Evolutionary conservation across 2,329 filamentous ascomycete species (phyloP), one percentile per base, ranked within the genome.

Genomic region (Teratosphaeria zuluensis): DNA sequence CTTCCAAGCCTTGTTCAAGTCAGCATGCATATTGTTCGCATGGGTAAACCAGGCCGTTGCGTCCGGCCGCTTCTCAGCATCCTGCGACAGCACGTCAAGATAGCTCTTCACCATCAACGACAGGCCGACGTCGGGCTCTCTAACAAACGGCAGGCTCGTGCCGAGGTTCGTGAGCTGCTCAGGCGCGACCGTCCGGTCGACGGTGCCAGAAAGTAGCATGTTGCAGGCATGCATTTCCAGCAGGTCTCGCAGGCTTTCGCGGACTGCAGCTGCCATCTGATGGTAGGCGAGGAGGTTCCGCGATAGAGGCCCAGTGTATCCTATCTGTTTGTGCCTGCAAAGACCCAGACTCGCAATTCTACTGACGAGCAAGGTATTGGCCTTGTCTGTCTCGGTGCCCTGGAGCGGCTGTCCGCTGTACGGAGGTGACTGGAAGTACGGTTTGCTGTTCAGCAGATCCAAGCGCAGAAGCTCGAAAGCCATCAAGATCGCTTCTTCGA

Each of bases 231-330:
- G 84, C 51, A 90, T 88, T 74, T 99, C 94, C 14, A 94, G 77
- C 38, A 97, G 76, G 71, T 95, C 91, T 54, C 94, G 84, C 63
- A 95, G 80, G 35, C 86, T 84, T 63, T 87, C 84, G 46, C 92
- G 87, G 28, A 96, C 86, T 48, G 89, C 84, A 1, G 87, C 87
- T 48, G 90, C 85, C 59, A 97, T 80, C 1, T 90, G 92, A 61
- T 90, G 88, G 77, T 92, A 99, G 30, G 85, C 86, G 51, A 99
- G 80, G 56, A 96, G 80, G 65, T 92, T 91, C 73, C 94, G 87
- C 78, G 91, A 96, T 1, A 99, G 81, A 1, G 94, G 92, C 0
- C 94, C 94, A 1, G 92, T 96, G 74, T 96, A 99, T 32, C 94
- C 94, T 65, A 92, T 92, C 3, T 83, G 81, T 66, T 89, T 83